Evolutionary conservation across 2,329 filamentous ascomycete species (phyloP).

Genomic region (Trichoderma atrobrunneum): DNA sequence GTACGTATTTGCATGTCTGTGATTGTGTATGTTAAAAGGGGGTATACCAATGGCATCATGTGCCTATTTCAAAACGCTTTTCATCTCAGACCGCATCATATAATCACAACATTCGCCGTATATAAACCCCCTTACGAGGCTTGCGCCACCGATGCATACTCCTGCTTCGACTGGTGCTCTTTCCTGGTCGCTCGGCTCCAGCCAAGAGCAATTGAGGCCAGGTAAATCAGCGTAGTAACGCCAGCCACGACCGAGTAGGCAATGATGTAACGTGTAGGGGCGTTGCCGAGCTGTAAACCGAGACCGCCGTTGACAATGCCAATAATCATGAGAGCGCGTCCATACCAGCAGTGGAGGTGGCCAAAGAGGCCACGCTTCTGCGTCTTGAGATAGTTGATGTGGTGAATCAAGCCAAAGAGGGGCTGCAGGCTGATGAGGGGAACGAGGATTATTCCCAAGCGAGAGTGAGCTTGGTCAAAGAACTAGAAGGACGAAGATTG

Average conservation of each 20-base stretch:
- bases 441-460: constrained; percentile 55
- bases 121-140: background rate
- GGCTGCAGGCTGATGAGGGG: constrained; percentile 57
- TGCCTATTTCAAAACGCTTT: background rate
- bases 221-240: constrained; percentile 47
- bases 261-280: constrained; percentile 42
- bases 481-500: constrained; percentile 40
- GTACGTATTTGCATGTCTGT: background rate
- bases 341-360: constrained; percentile 61
- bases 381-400: constrained; percentile 49
- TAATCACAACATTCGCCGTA: background rate
- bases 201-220: constrained; percentile 27
- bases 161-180: constrained; percentile 2
- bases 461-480: constrained; percentile 51
- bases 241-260: constrained; percentile 57
- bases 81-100: background rate
- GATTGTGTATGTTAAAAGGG: background rate
- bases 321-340: constrained; percentile 54
- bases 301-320: constrained; percentile 64
- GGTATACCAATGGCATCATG: constrained; percentile 4
- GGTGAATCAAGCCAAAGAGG: constrained; percentile 56
- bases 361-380: constrained; percentile 50
- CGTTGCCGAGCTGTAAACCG: constrained; percentile 51
- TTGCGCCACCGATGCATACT: background rate
- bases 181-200: constrained; percentile 12